A percentile compares a stretch with the other conserved stretches of the same genome.
These are phyloP conservation scores for Sphagnum contortum DNA, from an alignment of 225 moss, liverwort and hornwort species.

Conservation along the genomic window DNA sequence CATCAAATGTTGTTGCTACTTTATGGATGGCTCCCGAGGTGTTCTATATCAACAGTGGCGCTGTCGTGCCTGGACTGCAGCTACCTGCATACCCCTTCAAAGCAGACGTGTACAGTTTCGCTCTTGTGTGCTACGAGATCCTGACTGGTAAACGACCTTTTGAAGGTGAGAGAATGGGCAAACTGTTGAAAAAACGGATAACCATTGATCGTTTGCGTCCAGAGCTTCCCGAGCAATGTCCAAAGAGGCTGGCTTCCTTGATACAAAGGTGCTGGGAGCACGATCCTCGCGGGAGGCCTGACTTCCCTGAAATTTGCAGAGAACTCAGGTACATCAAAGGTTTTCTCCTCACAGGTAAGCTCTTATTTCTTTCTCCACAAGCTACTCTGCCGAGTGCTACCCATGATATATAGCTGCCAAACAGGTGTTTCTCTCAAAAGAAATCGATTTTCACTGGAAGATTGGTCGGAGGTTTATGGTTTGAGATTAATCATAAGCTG, in stretches of 20 bases:
- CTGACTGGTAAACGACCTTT: constrained; percentile 6
- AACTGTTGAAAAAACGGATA: too few relatives aligned
- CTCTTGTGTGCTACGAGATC: constrained; percentile 8
- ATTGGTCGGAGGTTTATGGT: too few relatives aligned
- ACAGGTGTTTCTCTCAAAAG: too few relatives aligned
- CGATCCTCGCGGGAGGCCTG: constrained; percentile 6
- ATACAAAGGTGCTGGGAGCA: constrained; percentile 11
- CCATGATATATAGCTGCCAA: too few relatives aligned
- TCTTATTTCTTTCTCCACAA: not conserved
- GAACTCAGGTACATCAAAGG: constrained; percentile 25
- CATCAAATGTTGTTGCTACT: constrained; percentile 5
- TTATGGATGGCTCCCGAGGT: constrained; percentile 16
- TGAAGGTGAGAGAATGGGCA: not conserved
- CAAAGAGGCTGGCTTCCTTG: constrained; percentile 2
- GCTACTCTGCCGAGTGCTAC: too few relatives aligned
- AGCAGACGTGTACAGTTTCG: constrained; percentile 16
- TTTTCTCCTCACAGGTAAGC: constrained; percentile 15
- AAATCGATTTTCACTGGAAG: too few relatives aligned
- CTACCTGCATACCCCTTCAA: constrained; percentile 3
- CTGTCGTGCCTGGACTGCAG: not conserved
- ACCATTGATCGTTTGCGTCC: not conserved
- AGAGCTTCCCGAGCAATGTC: not conserved
- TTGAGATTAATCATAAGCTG: too few relatives aligned
- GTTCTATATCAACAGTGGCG: not conserved
- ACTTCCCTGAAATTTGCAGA: constrained; percentile 13